These are phyloP conservation scores for Daldinia grandis DNA, from an alignment of 495 filamentous ascomycete genomes.

Conservation along the genomic window DNA sequence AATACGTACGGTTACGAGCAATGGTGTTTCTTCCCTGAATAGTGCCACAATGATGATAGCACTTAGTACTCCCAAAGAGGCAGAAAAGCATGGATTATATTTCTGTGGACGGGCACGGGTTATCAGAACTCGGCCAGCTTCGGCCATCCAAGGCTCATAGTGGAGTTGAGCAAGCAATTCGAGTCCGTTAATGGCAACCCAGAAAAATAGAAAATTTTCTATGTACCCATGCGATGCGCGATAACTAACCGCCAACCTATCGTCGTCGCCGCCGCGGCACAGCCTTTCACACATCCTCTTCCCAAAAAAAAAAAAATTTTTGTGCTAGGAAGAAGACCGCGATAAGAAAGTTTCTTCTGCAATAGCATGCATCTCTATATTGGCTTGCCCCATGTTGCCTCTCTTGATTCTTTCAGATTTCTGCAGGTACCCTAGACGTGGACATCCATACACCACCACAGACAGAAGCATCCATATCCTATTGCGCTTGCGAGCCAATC, in stretches of 20 bases:
- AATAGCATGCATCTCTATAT: constrained; percentile 38
- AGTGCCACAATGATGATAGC: constrained; percentile 10
- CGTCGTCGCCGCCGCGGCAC: constrained; percentile 21
- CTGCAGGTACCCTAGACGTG: constrained; percentile 43
- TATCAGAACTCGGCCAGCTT: constrained; percentile 35
- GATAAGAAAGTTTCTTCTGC: constrained; percentile 36
- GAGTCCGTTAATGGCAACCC: constrained; percentile 23
- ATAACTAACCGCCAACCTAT: constrained; percentile 24
- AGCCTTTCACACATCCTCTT: constrained; percentile 3
- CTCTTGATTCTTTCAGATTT: constrained; percentile 38
- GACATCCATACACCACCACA: constrained; percentile 33
- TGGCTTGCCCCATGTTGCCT: constrained; percentile 25
- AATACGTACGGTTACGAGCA: constrained; percentile 22
- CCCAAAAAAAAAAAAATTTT: too few relatives aligned
- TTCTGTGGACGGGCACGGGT: constrained; percentile 5
- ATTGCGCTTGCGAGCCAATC: constrained; percentile 33
- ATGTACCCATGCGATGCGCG: constrained; percentile 34
- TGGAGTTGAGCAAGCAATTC: constrained; percentile 30
- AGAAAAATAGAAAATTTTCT: constrained; percentile 42
- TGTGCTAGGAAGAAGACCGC: constrained; percentile 15
- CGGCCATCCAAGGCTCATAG: constrained; percentile 37
- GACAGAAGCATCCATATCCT: constrained; percentile 26
- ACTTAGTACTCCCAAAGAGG: background rate
- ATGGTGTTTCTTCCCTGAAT: constrained; percentile 5
- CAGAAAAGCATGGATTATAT: constrained; percentile 16